phyloP scores from a whole-genome alignment of 805 yeast species.

The Saccharomycopsis capsularis region DNA sequence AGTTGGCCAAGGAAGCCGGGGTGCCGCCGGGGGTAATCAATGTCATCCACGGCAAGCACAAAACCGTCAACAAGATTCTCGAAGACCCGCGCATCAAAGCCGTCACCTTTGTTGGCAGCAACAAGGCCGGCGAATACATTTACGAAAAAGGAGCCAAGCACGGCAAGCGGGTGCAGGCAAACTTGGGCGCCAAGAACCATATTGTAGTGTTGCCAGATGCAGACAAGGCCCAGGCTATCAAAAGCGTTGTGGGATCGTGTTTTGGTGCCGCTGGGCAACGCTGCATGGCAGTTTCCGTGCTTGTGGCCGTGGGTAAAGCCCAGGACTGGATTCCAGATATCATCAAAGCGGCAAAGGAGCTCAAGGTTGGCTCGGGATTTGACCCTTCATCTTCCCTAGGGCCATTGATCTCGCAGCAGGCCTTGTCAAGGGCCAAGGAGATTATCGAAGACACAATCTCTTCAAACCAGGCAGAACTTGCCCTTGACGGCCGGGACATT shows the following conservation, averaged over 20 bases:
- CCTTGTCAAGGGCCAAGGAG: constrained; percentile 46
- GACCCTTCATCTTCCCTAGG: constrained; percentile 58
- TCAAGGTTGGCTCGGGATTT: constrained; percentile 62
- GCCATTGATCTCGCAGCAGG: constrained; percentile 60
- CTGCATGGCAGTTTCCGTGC: constrained; percentile 71
- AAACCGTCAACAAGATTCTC: constrained; percentile 60
- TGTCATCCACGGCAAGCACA: constrained; percentile 67
- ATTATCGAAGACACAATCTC: constrained; percentile 46
- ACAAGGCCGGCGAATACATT: constrained; percentile 71
- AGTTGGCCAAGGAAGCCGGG: constrained; percentile 66
- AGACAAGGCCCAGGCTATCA: constrained; percentile 52
- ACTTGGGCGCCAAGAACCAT: constrained; percentile 76
- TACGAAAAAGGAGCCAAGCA: constrained; percentile 55
- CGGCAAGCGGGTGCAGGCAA: constrained; percentile 73
- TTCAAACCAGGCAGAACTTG: constrained; percentile 53
- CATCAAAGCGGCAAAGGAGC: constrained; percentile 46
- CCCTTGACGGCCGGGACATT: constrained; percentile 56
- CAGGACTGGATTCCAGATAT: constrained; percentile 58
- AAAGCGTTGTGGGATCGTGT: constrained; percentile 66
- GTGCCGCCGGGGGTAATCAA: constrained; percentile 68
- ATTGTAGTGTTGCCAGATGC: constrained; percentile 70
- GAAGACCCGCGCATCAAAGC: constrained; percentile 73
- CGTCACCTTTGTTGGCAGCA: constrained; percentile 73
- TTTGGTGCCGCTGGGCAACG: constrained; percentile 85
- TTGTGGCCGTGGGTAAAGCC: constrained; percentile 57